Evolutionary conservation across 1,284 basidiomycete species (phyloP), one percentile per base, ranked within the genome.

Genomic region (Trametes hirsuta): DNA sequence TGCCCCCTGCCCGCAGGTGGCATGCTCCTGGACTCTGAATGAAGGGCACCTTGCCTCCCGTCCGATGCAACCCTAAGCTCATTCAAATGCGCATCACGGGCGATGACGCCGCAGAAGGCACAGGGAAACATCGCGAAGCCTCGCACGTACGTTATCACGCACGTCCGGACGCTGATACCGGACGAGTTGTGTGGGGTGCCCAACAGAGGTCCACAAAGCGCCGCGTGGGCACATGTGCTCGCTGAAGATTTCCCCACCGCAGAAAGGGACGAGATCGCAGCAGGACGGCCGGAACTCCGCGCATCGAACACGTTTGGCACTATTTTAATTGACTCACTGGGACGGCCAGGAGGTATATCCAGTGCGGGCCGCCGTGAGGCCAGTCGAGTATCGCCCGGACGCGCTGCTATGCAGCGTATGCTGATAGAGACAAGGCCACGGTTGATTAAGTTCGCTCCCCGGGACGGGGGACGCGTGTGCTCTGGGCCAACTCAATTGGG

Each of bases 61-160:
- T 37, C 34, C 34, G 30, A 42, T 55, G 21, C 30, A 44, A 49
- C 10, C 22, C n/a, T 35, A 24, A 18, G 37, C 41, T 51, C 22
- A 30, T 30, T 30, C 30, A 45, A 24, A 39, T 44, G 24, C 51
- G 50, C 48, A 62, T 55, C 51, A 48, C 14, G 37, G 49, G 25
- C 37, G 8, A 10, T 56, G 51, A 45, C 54, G 59, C 50, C 40
- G 22, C 21, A n/a, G 45, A 48, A 51, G 52, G 24, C 36, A 25
- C 24, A 15, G 15, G 41, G 35, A 39, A 21, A 52, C 46, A 41
- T 56, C 49, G 11, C 39, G 58, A 64, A 64, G 58, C 55, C 49
- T 30, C 59, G 47, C 48, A 52, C 51, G 63, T 64, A 64, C 59
- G 62, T 61, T 51, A 64, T 61, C 44, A 39, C 18, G 45, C 52